Base-by-base conservation (phyloP, 805 yeast species). In the Yamadazyma tumulicola region DNA sequence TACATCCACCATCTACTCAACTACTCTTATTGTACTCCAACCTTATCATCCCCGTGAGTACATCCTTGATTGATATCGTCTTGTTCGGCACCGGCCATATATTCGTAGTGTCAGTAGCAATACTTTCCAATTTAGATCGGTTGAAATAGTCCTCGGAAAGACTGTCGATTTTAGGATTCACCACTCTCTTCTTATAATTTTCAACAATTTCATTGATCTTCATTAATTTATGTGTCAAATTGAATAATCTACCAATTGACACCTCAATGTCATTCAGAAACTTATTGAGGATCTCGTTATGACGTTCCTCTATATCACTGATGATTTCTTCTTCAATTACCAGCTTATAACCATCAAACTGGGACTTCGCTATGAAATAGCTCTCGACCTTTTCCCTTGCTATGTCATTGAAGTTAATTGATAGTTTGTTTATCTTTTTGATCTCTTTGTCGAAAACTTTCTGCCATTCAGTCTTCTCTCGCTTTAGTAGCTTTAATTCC, bases 381-480 rank as follows among this genome's bases (percentile, higher is more conserved):
- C 27, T 29, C n/a, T 18, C 26, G 11, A 40, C 20, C 3, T 34
- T 28, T 19, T 31, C 29, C 5, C 12, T 17, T 8, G 26, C n/a
- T 4, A 37, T 19, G n/a, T 38, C 36, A 9, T 10, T 19, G n/a
- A 21, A 19, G 13, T 31, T 43, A 16, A 27, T 6, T 10, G 11
- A 6, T 12, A 19, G 27, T 16, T 18, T 29, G 17, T 31, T 25
- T 9, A 35, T 13, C 4, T 26, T 27, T 22, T 31, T 24, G 3
- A 19, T 33, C 30, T 26, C 36, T 16, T 18, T 30, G 6, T 10
- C 21, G 17, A 26, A 34, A 16, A 51, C 31, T 19, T 35, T 35
- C n/a, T 39, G 37, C 81, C 85, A 78, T 23, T 61, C 61, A 7
- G 46, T 52, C 38, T 69, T 72, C 37, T 80, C 82, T 19, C 52